Evolutionary conservation across 371 early-diverging fungal genomes (phyloP).

Genomic region (Apophysomyces ossiformis): DNA sequence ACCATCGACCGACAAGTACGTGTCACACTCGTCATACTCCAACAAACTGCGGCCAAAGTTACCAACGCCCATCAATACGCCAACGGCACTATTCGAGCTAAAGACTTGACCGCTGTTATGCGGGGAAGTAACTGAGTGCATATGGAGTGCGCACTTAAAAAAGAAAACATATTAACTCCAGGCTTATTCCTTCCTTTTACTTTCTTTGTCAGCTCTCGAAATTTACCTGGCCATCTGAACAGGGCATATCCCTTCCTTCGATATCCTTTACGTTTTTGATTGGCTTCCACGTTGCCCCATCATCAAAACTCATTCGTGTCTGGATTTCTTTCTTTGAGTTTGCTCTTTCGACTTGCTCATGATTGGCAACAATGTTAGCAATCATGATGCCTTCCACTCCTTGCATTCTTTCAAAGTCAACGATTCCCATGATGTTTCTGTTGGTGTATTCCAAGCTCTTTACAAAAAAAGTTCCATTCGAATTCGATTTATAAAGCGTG

Average conservation of each 20-base stretch:
- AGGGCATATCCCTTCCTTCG: constrained; percentile 40
- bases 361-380: constrained; percentile 82
- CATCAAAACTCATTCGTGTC: constrained; percentile 89
- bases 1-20: constrained; percentile 84
- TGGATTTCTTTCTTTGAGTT: constrained; percentile 64
- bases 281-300: constrained; percentile 79
- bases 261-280: constrained; percentile 48
- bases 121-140: constrained; percentile 83
- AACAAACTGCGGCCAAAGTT: constrained; percentile 76
- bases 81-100: constrained; percentile 78
- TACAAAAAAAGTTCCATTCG: constrained; percentile 88
- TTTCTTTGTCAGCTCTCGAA: constrained; percentile 28
- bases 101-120: constrained; percentile 72
- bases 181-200: constrained; percentile 14
- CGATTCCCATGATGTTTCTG: constrained; percentile 69
- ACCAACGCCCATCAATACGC: constrained; percentile 91
- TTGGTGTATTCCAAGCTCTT: constrained; percentile 80
- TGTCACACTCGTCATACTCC: constrained; percentile 78
- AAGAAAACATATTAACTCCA: constrained; percentile 19
- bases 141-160: constrained; percentile 74
- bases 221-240: constrained; percentile 36
- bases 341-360: constrained; percentile 53
- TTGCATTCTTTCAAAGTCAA: constrained; percentile 91
- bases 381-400: constrained; percentile 84
- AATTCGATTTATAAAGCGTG: constrained; percentile 84